Conservation (phyloP, 495 filamentous ascomycete genomes). For the Neohortaea acidophila region DNA sequence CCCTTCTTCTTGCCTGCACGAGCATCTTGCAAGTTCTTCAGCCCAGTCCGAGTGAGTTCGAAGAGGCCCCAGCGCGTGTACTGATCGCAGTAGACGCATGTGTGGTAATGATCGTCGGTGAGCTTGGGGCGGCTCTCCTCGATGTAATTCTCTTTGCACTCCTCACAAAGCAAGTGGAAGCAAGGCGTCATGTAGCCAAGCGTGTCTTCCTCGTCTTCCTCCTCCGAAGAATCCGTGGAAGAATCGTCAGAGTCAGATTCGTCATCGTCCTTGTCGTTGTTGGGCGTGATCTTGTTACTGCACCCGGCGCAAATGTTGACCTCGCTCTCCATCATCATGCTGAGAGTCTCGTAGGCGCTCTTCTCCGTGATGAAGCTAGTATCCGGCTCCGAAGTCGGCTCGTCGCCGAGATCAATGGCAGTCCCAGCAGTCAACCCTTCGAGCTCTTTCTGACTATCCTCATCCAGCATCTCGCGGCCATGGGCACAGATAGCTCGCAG, state of each 20-base stretch:
- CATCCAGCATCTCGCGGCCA: slow-evolving; percentile 70
- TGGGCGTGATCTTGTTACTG: slow-evolving; percentile 38
- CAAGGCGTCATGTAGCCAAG: slow-evolving; percentile 72
- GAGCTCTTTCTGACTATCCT: slow-evolving; percentile 61
- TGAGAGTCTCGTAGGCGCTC: slow-evolving; percentile 68
- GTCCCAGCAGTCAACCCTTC: slow-evolving; percentile 45
- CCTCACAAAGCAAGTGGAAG: slow-evolving; percentile 63
- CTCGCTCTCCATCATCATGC: slow-evolving; percentile 62
- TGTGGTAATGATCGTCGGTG: slow-evolving; percentile 27
- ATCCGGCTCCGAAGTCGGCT: slow-evolving; percentile 39
- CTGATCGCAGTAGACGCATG: slow-evolving; percentile 52
- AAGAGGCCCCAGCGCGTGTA: slow-evolving; percentile 45
- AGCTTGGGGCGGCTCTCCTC: slow-evolving; percentile 25
- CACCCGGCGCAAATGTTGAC: slow-evolving; percentile 57
- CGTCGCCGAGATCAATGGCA: slow-evolving; percentile 74
- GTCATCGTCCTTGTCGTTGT: slow-evolving; percentile 23
- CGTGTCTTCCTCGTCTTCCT: slow-evolving; percentile 43
- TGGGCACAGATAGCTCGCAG: slow-evolving; percentile 83
- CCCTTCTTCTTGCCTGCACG: slow-evolving; percentile 38
- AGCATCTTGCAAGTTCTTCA: slow-evolving; percentile 43
- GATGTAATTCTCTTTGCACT: slow-evolving; percentile 46
- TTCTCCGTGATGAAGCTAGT: slow-evolving; percentile 33
- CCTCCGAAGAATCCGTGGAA: slow-evolving; percentile 19
- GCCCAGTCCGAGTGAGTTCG: slow-evolving; percentile 48
- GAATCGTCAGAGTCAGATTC: slow-evolving; percentile 31